A percentile compares a stretch with the other conserved stretches of the same genome.
These are phyloP conservation scores for Wickerhamomyces rabaulensis DNA, from an alignment of 805 yeast genomes.

Conservation along the genomic window DNA sequence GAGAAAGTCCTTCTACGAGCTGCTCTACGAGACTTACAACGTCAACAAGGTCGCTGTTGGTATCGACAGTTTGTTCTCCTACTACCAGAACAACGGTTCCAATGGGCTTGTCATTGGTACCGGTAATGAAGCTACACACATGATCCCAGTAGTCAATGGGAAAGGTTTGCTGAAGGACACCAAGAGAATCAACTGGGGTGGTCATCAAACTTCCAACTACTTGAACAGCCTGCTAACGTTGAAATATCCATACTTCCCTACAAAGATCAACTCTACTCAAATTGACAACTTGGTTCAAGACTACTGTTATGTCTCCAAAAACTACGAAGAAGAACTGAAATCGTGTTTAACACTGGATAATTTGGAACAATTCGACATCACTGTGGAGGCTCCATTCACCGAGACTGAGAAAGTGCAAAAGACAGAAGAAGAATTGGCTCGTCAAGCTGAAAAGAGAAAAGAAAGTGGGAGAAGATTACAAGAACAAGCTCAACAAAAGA, in stretches of 20 bases:
- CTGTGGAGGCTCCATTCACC: conserved; percentile 76
- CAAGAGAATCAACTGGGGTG: conserved; percentile 91
- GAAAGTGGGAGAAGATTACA: conserved; percentile 88
- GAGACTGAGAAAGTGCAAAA: conserved; percentile 65
- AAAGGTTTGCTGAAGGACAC: conserved; percentile 59
- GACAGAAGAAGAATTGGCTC: conserved; percentile 73
- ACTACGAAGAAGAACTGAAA: conserved; percentile 62
- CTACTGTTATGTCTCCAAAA: conserved; percentile 68
- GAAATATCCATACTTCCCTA: conserved; percentile 91
- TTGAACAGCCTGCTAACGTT: conserved; percentile 59
- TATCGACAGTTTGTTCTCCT: conserved; percentile 77
- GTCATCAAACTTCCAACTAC: conserved; percentile 62
- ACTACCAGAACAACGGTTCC: conserved; percentile 50
- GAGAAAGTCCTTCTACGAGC: conserved; percentile 69
- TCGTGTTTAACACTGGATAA: conserved; percentile 53
- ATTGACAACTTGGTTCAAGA: conserved; percentile 65
- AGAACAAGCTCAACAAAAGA: conserved; percentile 83
- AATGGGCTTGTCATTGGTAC: conserved; percentile 77
- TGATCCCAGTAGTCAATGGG: conserved; percentile 78
- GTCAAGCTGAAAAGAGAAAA: conserved; percentile 71
- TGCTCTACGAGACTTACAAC: conserved; percentile 78
- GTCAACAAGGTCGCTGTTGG: conserved; percentile 77
- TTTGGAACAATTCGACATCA: conserved; percentile 65
- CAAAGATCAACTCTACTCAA: conserved; percentile 59
- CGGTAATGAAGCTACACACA: conserved; percentile 77